Conservation (phyloP, 495 filamentous ascomycete species). For the Podospora pseudocomata region DNA sequence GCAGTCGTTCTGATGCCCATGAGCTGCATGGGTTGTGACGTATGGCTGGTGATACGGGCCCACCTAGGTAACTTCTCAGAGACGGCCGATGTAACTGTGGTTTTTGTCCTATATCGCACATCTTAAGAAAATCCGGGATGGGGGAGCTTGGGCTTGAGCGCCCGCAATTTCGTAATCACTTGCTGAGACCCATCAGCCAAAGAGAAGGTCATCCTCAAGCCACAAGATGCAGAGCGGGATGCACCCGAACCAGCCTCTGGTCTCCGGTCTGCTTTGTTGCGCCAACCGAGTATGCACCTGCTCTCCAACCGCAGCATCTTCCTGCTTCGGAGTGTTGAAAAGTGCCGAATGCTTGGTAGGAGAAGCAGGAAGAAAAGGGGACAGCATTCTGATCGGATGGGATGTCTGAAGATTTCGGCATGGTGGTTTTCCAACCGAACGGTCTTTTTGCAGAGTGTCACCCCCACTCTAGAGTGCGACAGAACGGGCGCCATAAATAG, state of each 20-base stretch:
- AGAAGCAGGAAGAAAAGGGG: not conserved
- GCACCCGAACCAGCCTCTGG: not conserved
- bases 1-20: not conserved
- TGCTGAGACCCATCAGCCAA: not conserved
- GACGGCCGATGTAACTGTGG: constrained; percentile 2
- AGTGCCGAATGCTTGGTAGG: not conserved
- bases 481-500: constrained; percentile 2
- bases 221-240: constrained; percentile 4
- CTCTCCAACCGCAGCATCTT: not conserved
- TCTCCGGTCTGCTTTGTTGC: not conserved
- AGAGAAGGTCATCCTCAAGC: not conserved
- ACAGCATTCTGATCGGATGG: not conserved
- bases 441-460: not conserved
- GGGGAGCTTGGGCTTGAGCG: constrained; percentile 5
- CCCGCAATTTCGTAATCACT: not conserved
- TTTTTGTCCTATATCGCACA: constrained; percentile 39
- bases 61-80: not conserved
- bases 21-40: not conserved
- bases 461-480: constrained; percentile 1
- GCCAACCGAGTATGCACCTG: not conserved
- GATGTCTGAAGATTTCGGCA: not conserved
- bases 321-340: not conserved
- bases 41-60: not conserved
- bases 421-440: not conserved
- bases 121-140: constrained; percentile 41